Percentiles rank a stretch among this genome's conserved stretches.
Conservation (phyloP, 176 grass and related monocot species). For the Avena insularis region DNA sequence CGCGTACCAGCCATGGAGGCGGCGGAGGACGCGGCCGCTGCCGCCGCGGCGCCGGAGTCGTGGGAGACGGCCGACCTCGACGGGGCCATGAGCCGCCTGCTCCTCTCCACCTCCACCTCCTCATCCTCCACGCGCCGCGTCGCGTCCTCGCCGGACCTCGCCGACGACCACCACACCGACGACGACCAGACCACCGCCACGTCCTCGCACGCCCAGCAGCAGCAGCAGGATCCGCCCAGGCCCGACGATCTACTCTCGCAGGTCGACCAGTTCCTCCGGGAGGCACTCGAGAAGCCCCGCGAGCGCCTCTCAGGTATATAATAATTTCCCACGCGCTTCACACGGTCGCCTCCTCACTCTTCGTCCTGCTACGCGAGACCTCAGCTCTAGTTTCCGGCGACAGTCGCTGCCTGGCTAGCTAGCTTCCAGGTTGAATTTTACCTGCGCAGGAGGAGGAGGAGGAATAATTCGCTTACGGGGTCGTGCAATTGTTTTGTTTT, state of each 20-base stretch:
- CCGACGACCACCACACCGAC: slow-evolving; percentile 8
- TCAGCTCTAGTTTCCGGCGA: no score
- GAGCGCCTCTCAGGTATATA: slow-evolving; percentile 76
- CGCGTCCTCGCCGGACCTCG: slow-evolving; percentile 50
- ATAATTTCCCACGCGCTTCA: neutral
- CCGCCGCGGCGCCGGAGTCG: slow-evolving; percentile 64
- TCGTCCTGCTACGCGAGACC: no score
- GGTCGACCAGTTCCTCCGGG: slow-evolving; percentile 91
- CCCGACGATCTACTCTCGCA: slow-evolving; percentile 50
- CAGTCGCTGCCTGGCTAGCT: neutral
- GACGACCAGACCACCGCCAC: neutral
- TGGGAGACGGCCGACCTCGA: slow-evolving; percentile 97
- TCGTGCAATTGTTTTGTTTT: no score
- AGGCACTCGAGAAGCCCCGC: slow-evolving; percentile 96
- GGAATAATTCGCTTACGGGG: no score
- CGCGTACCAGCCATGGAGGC: slow-evolving; percentile 18
- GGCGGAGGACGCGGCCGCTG: slow-evolving; percentile 34
- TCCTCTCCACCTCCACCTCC: slow-evolving; percentile 36
- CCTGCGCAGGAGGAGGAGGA: neutral
- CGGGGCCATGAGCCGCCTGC: slow-evolving; percentile 70
- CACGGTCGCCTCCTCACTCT: no score
- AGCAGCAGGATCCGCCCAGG: neutral
- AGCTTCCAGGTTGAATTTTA: neutral
- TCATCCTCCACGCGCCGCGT: slow-evolving; percentile 22
- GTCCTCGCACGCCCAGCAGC: neutral